Percentiles rank a stretch among this genome's conserved stretches.
phyloP scores from a whole-genome alignment of 2,329 filamentous ascomycete genomes.

The Penicillium italicum region DNA sequence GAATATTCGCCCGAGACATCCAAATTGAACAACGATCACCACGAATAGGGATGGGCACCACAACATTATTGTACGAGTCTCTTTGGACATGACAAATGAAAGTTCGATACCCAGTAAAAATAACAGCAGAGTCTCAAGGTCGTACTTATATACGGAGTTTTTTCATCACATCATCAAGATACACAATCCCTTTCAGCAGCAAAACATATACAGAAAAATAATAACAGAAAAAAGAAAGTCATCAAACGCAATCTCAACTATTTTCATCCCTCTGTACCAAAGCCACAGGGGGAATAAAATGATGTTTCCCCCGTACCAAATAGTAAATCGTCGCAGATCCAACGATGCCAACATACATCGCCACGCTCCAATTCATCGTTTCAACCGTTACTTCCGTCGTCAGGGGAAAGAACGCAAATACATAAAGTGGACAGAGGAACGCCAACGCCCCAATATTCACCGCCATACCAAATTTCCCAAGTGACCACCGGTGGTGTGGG shows the following conservation, averaged over 20 bases:
- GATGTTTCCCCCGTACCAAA: slow-evolving; percentile 37
- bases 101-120: not conserved
- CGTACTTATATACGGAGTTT: slow-evolving; percentile 2
- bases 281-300: slow-evolving; percentile 42
- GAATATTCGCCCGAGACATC: not conserved
- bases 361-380: slow-evolving; percentile 49
- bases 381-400: slow-evolving; percentile 29
- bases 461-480: slow-evolving; percentile 45
- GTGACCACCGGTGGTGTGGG: slow-evolving; percentile 44
- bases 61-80: slow-evolving; percentile 4
- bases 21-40: not conserved
- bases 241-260: not conserved
- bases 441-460: slow-evolving; percentile 43
- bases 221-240: not conserved
- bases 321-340: slow-evolving; percentile 46
- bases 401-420: slow-evolving; percentile 48
- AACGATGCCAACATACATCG: slow-evolving; percentile 46
- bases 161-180: slow-evolving; percentile 11
- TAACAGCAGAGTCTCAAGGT: not conserved
- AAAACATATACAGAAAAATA: not conserved
- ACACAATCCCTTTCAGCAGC: not conserved
- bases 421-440: slow-evolving; percentile 40
- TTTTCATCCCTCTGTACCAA: slow-evolving; percentile 31
- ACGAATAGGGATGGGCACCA: not conserved
- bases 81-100: not conserved